phyloP scores from a whole-genome alignment of 31 red algal genomes.

The Asparagopsis taxiformis region DNA sequence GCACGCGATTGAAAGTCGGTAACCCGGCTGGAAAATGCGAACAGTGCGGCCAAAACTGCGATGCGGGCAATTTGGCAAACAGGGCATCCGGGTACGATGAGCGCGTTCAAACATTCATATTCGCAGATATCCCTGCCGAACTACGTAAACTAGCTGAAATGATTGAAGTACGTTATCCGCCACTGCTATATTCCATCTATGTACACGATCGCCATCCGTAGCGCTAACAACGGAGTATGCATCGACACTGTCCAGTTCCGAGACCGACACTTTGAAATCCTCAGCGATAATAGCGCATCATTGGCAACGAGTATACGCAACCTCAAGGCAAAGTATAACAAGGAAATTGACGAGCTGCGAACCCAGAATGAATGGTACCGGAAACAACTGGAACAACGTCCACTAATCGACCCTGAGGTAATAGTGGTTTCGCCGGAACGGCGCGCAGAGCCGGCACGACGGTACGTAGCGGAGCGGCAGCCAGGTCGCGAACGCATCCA shows the following conservation, averaged over 20 bases:
- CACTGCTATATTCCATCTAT: not conserved
- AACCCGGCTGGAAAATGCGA: conserved; percentile 11
- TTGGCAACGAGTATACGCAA: not conserved
- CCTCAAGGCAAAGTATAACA: not conserved
- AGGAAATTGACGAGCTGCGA: not conserved
- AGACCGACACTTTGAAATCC: not conserved
- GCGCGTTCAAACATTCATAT: conserved; percentile 12
- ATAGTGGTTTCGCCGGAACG: no score
- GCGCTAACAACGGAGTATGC: not conserved
- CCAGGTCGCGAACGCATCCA: no score
- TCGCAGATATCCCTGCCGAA: conserved; percentile 4
- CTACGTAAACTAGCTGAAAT: conserved; percentile 18
- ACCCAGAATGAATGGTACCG: conserved; percentile 2
- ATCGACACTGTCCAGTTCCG: conserved; percentile 7
- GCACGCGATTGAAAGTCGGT: conserved; percentile 10
- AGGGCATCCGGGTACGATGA: conserved; percentile 2
- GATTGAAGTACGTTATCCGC: conserved; percentile 14
- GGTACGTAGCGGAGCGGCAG: no score
- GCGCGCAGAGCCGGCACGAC: no score
- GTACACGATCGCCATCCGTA: not conserved
- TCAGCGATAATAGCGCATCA: not conserved
- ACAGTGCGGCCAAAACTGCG: conserved; percentile 14
- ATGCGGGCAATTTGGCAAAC: conserved; percentile 12
- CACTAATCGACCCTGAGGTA: no score
- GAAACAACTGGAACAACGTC: no score